These are phyloP conservation scores for Corylus avellana DNA, from an alignment of 306 rosid genomes.

Conservation along the genomic window DNA sequence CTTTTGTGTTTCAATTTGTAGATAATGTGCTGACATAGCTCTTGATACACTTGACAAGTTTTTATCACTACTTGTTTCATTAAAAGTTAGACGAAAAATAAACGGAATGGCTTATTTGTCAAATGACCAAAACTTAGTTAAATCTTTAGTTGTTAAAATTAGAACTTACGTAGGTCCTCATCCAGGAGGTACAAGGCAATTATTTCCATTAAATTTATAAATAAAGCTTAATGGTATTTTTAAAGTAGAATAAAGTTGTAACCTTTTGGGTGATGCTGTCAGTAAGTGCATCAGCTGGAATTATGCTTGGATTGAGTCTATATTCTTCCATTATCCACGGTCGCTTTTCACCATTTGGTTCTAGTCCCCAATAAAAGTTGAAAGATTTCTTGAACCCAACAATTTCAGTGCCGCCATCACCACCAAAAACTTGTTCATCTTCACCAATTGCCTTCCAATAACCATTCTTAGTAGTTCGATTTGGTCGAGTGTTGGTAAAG, in stretches of 20 bases:
- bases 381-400: neutral
- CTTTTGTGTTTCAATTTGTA: no score
- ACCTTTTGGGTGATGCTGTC: neutral
- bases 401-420: neutral
- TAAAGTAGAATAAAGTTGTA: neutral
- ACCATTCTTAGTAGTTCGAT: neutral
- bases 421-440: neutral
- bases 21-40: no score
- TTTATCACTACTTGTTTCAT: no score
- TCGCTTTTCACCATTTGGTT: neutral
- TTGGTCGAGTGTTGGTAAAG: neutral
- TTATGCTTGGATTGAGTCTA: neutral
- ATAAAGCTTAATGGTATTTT: no score
- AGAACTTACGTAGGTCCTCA: no score
- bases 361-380: neutral
- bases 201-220: no score
- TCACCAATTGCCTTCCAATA: neutral
- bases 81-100: neutral
- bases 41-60: no score
- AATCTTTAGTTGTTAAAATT: no score
- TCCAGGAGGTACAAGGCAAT: no score
- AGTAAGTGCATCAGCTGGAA: neutral
- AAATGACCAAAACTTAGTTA: no score
- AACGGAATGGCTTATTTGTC: neutral
- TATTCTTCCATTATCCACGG: neutral